Evolutionary conservation across 257 asterid species (phyloP), one percentile per base, ranked within the genome.

Genomic region (Haberlea rhodopensis): DNA sequence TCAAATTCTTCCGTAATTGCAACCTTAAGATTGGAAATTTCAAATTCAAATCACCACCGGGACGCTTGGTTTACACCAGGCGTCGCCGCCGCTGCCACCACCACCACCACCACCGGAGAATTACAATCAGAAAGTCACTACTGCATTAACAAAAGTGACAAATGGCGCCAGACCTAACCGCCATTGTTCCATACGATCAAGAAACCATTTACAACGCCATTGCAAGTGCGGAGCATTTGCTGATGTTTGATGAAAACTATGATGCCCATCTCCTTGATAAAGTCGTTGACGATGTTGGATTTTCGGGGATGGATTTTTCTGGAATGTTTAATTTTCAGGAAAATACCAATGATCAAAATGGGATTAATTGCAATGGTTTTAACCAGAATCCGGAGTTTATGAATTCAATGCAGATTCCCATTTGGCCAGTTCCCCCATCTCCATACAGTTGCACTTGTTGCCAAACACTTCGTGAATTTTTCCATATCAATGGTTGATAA

Each of bases 61-160:
- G 79, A 63, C 83, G 83, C 89, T 82, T 79, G 87, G 87, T 58
- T 60, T 26, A 22, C n/a, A 34, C 86, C 94, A 77, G 62, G 86
- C 84, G 86, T 72, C 82, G 81, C 79, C 74, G 8, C 72, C 73
- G 4, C 66, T 49, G 7, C 58, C 1, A 0, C 67, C 60, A 45
- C 58, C 71, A 18, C 25, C 53, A 0, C 53, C 26, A 5, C 24
- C 55, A 1, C 19, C 26, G 3, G 5, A 43, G 19, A 31, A 0
- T 18, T 28, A n/a, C n/a, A n/a, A n/a, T n/a, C n/a, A n/a, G n/a
- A n/a, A n/a, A n/a, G n/a, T n/a, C n/a, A n/a, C n/a, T n/a, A n/a
- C n/a, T n/a, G n/a, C n/a, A n/a, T n/a, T n/a, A n/a, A n/a, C n/a
- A n/a, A n/a, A n/a, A n/a, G n/a, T n/a, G n/a, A n/a, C n/a, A n/a